Conservation (phyloP, 2,329 filamentous ascomycete genomes). For the Aspergillus tanneri region DNA sequence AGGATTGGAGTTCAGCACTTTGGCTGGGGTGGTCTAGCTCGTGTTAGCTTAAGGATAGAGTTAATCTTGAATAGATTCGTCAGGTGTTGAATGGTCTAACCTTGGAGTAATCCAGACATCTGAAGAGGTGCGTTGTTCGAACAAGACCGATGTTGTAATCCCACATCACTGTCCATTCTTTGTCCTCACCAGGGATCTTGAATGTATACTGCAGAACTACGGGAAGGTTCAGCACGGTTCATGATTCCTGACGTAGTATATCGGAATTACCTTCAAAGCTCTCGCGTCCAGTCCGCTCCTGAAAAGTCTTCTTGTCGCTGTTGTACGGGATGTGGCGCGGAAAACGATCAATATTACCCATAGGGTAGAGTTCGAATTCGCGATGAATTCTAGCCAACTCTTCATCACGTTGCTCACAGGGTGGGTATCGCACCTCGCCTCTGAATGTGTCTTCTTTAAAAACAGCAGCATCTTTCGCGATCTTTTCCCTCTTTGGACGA, state of each 20-base stretch:
- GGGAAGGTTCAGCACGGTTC: constrained; percentile 4
- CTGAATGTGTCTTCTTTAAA: constrained; percentile 62
- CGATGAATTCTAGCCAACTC: constrained; percentile 58
- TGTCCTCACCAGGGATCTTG: constrained; percentile 64
- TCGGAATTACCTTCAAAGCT: constrained; percentile 72
- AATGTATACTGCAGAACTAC: constrained; percentile 69
- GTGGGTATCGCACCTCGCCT: constrained; percentile 70
- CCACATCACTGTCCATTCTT: constrained; percentile 82
- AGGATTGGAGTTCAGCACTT: constrained; percentile 73
- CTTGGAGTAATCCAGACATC: constrained; percentile 83
- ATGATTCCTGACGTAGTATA: neutral
- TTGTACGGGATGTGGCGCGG: constrained; percentile 86
- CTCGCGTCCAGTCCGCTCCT: constrained; percentile 80
- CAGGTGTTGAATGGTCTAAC: constrained; percentile 49
- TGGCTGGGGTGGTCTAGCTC: constrained; percentile 77
- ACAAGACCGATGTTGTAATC: constrained; percentile 95
- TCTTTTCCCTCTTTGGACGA: constrained; percentile 52
- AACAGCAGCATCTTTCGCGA: constrained; percentile 64
- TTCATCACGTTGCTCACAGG: constrained; percentile 66
- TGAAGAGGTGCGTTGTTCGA: constrained; percentile 92
- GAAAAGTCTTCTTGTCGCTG: constrained; percentile 88
- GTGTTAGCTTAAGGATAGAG: neutral
- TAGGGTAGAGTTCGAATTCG: constrained; percentile 65
- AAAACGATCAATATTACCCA: constrained; percentile 59
- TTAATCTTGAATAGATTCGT: too few relatives aligned